A percentile compares a stretch with the other conserved stretches of the same genome.
These are phyloP conservation scores for Bisporella sp. DNA, from an alignment of 2,329 filamentous ascomycete species.

Conservation along the genomic window DNA sequence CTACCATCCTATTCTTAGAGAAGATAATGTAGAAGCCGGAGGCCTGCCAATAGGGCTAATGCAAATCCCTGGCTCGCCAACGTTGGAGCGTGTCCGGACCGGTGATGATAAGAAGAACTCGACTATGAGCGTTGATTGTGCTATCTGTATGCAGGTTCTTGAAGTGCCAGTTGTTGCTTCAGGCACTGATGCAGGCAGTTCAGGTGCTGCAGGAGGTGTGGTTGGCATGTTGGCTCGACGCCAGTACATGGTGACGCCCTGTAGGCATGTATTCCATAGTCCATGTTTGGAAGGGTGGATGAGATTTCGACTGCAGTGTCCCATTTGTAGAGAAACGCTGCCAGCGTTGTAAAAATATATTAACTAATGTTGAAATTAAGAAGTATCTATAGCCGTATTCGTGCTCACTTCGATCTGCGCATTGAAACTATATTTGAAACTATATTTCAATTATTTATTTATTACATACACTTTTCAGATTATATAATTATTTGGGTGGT, in stretches of 20 bases:
- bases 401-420: too few species aligned
- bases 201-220: conserved; percentile 38
- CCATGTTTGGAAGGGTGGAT: conserved; percentile 93
- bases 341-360: conserved; percentile 60
- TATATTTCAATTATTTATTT: too few species aligned
- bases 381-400: too few species aligned
- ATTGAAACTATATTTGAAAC: too few species aligned
- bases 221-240: conserved; percentile 70
- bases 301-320: conserved; percentile 86
- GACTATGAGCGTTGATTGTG: conserved; percentile 68
- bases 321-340: conserved; percentile 85
- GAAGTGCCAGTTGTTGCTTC: conserved; percentile 76
- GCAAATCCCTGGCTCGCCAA: conserved; percentile 20
- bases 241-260: conserved; percentile 95
- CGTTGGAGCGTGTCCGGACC: conserved; percentile 12
- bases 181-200: conserved; percentile 39
- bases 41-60: conserved; percentile 73
- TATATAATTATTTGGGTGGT: too few species aligned
- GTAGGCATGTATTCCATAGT: conserved; percentile 91
- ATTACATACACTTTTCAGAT: too few species aligned
- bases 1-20: conserved; percentile 84
- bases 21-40: conserved; percentile 74
- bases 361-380: too few species aligned
- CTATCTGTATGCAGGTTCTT: conserved; percentile 87
- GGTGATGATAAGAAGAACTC: conserved; percentile 34